Base-by-base conservation (phyloP, 192 early-diverging fungal species). In the Coemansia interrupta region DNA sequence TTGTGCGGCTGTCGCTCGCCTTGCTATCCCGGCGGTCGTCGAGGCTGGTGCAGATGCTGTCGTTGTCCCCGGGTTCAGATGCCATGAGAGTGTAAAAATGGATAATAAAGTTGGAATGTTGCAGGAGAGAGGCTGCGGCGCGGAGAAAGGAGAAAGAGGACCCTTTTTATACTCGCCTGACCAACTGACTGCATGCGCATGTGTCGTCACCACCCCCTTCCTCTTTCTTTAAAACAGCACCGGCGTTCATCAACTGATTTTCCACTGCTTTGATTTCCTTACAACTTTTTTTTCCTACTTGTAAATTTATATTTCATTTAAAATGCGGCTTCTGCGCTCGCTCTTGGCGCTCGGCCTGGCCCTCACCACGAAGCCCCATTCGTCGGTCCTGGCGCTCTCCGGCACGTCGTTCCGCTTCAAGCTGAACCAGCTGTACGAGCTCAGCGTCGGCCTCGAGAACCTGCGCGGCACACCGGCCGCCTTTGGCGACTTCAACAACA, bases 401-500 rank as follows among this genome's bases (percentile, higher is more conserved):
- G 54, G 59, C 8, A 69, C 26, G 46, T 66, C 69, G 55, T 81
- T 72, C 46, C 73, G 67, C 39, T 77, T 78, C 68, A 78, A 78
- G 41, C 66, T 72, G 12, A 82, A 83, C 54, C 78, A 81, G 64
- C 80, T 87, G 3, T 86, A 87, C 67, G 75, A 81, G 40, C 81
- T 87, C 2, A 72, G 72, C 44, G 74, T 88, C 26, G 86, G 85
- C 22, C 72, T 94, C 1, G 77, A 81, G 30, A 67, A 78, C 18
- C 61, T 92, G 32, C 75, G 84, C 24, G 91, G 90, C 19, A 85
- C 86, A 8, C 85, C 92, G 10, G 85, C 84, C 24, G 93, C 91
- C 3, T 92, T 92, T 80, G 92, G 84, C 6, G 93, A 95, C 70
- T 90, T 92, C 26, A 89, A 91, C 72, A 83, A 83, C 13, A 90